Percentiles rank a stretch among this genome's conserved stretches.
Evolutionary conservation across 2,329 filamentous ascomycete species (phyloP).

Genomic region (Xylaria digitata): DNA sequence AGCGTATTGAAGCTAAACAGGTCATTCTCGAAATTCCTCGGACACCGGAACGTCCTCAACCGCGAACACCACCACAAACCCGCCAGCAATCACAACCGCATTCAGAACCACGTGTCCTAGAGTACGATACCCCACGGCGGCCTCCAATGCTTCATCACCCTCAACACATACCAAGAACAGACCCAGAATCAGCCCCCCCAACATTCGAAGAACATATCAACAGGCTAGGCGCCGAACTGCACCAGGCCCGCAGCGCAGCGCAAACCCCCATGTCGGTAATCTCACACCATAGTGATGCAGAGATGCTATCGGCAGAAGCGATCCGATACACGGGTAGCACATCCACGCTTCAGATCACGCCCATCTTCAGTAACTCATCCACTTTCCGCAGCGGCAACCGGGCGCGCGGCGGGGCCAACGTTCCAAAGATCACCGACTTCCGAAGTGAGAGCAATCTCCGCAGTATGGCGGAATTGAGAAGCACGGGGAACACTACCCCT

Average conservation of each 20-base stretch:
- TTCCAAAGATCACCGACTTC: constrained; percentile 21
- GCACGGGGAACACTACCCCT: constrained; percentile 50
- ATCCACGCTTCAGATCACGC: constrained; percentile 34
- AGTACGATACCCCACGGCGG: constrained; percentile 10
- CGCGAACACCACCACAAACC: constrained; percentile 13
- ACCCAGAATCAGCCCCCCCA: neutral
- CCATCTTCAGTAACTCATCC: constrained; percentile 47
- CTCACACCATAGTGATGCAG: constrained; percentile 52
- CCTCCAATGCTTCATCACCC: constrained; percentile 20
- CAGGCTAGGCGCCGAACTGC: constrained; percentile 33
- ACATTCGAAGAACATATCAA: constrained; percentile 34
- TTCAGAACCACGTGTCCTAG: constrained; percentile 8
- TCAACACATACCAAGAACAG: neutral
- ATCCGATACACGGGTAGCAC: constrained; percentile 49
- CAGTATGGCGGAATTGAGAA: constrained; percentile 14
- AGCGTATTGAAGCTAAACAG: constrained; percentile 26
- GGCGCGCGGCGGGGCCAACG: neutral
- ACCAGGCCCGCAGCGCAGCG: constrained; percentile 31
- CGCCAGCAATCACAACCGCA: constrained; percentile 3
- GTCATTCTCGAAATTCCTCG: constrained; percentile 24
- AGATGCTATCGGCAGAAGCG: constrained; percentile 57
- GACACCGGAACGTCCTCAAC: constrained; percentile 29
- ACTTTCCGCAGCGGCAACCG: neutral
- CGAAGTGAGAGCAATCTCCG: constrained; percentile 37
- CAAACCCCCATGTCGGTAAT: constrained; percentile 34